phyloP scores from a whole-genome alignment of 2,329 filamentous ascomycete genomes.

The Xenoacremonium recifei region DNA sequence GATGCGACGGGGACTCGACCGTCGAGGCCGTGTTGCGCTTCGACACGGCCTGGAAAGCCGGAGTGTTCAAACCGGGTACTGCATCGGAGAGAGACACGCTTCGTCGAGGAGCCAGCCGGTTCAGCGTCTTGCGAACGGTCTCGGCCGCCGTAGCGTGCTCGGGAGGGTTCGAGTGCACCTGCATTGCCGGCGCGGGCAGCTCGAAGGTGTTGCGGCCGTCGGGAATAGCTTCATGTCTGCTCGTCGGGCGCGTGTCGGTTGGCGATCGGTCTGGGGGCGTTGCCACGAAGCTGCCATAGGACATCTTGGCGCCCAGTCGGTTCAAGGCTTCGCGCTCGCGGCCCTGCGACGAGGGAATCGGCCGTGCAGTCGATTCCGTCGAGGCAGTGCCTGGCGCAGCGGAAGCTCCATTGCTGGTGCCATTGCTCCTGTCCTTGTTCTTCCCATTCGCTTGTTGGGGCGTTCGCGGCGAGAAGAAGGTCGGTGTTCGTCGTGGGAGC shows the following conservation, averaged over 20 bases:
- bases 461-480: slow-evolving; percentile 26
- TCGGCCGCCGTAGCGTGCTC: slow-evolving; percentile 16
- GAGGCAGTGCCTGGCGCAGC: slow-evolving; percentile 9
- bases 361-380: slow-evolving; percentile 8
- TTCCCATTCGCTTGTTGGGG: slow-evolving; percentile 14
- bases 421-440: slow-evolving; percentile 2
- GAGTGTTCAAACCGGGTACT: slow-evolving; percentile 9
- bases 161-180: slow-evolving; percentile 31
- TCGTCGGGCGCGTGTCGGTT: slow-evolving; percentile 5
- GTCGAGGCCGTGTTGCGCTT: slow-evolving; percentile 17
- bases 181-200: slow-evolving; percentile 54
- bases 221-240: no score
- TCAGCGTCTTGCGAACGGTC: slow-evolving; percentile 13
- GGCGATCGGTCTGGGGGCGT: slow-evolving; percentile 35
- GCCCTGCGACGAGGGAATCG: slow-evolving; percentile 18
- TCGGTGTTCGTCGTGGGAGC: slow-evolving; percentile 31
- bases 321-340: slow-evolving; percentile 43
- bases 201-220: slow-evolving; percentile 42
- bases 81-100: slow-evolving; percentile 33
- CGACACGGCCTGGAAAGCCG: slow-evolving; percentile 6
- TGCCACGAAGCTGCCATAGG: slow-evolving; percentile 54
- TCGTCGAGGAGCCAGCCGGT: slow-evolving; percentile 31
- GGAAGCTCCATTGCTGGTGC: slow-evolving; percentile 6
- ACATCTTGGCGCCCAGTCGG: slow-evolving; percentile 35
- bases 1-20: slow-evolving; percentile 26